phyloP scores from a whole-genome alignment of 441 rosid genomes.

The Populus hybrid region DNA sequence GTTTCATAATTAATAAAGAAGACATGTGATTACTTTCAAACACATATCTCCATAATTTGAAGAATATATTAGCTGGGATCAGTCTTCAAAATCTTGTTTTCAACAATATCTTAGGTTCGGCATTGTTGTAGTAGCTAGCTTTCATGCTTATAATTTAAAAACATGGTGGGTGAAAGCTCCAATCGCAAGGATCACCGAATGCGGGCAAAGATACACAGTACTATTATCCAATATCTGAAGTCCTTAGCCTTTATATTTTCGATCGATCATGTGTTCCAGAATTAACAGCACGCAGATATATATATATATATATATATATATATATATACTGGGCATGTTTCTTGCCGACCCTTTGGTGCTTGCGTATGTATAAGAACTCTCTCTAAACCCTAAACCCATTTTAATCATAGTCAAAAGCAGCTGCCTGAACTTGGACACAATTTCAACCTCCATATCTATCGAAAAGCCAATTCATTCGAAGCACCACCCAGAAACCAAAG shows the following conservation, averaged over 20 bases:
- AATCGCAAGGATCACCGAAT: not conserved
- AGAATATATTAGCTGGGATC: not conserved
- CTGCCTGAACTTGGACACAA: not conserved
- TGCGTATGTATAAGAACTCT: not conserved
- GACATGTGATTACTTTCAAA: not conserved
- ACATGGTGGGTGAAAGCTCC: not conserved
- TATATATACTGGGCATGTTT: no score
- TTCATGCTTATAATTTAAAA: not conserved
- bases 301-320: no score
- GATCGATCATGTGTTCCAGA: no score
- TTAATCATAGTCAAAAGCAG: not conserved
- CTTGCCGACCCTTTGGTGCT: not conserved
- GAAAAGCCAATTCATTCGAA: slow-evolving; percentile 11
- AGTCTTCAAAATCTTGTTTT: not conserved
- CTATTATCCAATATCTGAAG: not conserved
- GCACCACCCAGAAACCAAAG: slow-evolving; percentile 6
- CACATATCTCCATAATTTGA: not conserved
- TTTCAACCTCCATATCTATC: not conserved
- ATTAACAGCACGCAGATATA: no score
- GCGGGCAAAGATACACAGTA: not conserved
- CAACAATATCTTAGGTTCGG: not conserved
- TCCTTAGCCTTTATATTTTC: no score
- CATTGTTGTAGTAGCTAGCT: not conserved
- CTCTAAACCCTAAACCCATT: not conserved
- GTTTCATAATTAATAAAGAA: not conserved